Evolutionary conservation across 495 filamentous ascomycete species (phyloP), one percentile per base, ranked within the genome.

Genomic region (Aspergillus leporis): DNA sequence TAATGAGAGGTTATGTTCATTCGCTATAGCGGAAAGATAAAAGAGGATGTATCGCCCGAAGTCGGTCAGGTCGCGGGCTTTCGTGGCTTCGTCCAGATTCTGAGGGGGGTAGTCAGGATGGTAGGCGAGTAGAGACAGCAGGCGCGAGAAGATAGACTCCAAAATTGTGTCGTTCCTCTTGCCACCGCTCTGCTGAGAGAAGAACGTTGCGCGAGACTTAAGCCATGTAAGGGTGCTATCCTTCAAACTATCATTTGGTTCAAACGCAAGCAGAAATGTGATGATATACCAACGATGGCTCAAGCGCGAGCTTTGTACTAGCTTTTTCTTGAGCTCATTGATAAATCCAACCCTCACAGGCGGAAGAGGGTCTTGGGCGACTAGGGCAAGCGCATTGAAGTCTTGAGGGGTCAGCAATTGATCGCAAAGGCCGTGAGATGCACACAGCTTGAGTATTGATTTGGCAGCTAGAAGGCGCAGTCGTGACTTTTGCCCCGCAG

Each of bases 121-220:
- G 68, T 98, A 94, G 14, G 93, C 92, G 18, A 98, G 84, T 23
- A 97, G 77, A 40, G 90, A 94, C 41, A 98, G 73, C 14, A 98
- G 80, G 21, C 94, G 88, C 16, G 90, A 82, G 70, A 99, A 90
- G n/a, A 89, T 79, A 16, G 86, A 79, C 71, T 98, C 95, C 80
- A 98, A 88, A 8, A 87, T 79, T 36, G 78, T 85, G 49, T 79
- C 74, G 6, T 69, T 74, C 8, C 77, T 75, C 46, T 76, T 81
- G 18, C 71, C 70, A 53, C 61, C 71, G 6, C 61, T 66, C 48
- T 77, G 70, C 41, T 75, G 74, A 12, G 78, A 66, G 59, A 83
- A 80, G 40, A 64, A 67, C 22, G 73, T 65, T 18, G 87, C 84
- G 6, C 93, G 87, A 51, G 91, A 91, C 21, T 90, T 87, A 49